Base-by-base conservation (phyloP, 257 asterid species). In the Solanum clarkiae region DNA sequence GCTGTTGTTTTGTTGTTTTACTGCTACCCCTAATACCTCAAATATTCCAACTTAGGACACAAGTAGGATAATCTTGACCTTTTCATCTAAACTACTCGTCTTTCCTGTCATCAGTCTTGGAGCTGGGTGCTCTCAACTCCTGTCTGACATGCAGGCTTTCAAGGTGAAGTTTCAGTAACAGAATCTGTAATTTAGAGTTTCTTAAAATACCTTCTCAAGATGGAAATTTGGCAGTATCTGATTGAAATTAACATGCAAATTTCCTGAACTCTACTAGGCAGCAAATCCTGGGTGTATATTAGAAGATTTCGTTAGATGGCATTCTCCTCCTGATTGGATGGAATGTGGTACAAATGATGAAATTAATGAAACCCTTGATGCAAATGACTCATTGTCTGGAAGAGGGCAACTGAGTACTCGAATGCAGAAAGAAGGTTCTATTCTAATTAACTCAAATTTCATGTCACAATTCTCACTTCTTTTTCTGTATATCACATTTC, bases 101-200 rank as follows among this genome's bases (percentile, higher is more conserved):
- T 86, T 86, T 84, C 77, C 17, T 70, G 26, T 81, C 85, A 75
- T 90, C 94, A 97, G 99, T 90, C 93, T 93, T 88, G 99, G 98
- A 84, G 98, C 98, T 36, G 99, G 99, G 85, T 97, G 99, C 86
- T 97, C 98, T 84, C 99, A 97, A 87, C 98, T 97, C 87, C 98
- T 97, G 86, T 95, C 99, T 1, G 99, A 97, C 89, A 97, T 97
- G 98, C 99, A 97, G 95, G 99, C 98, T 86, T 97, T 97, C 92
- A 97, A 97, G 98, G 99, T 95, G 92, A 89, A 86, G 84, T 88
- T 88, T 77, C 89, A 69, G 84, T 65, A 22, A 86, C 79, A 22
- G 47, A 84, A 80, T 51, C 60, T 89, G 13, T 13, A 24, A 15
- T 81, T 80, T 69, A 77, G 77, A 47, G 54, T 85, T 57, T 69